These are phyloP conservation scores for Trichoderma aggressivum DNA, from an alignment of 2,329 filamentous ascomycete genomes.

Conservation along the genomic window DNA sequence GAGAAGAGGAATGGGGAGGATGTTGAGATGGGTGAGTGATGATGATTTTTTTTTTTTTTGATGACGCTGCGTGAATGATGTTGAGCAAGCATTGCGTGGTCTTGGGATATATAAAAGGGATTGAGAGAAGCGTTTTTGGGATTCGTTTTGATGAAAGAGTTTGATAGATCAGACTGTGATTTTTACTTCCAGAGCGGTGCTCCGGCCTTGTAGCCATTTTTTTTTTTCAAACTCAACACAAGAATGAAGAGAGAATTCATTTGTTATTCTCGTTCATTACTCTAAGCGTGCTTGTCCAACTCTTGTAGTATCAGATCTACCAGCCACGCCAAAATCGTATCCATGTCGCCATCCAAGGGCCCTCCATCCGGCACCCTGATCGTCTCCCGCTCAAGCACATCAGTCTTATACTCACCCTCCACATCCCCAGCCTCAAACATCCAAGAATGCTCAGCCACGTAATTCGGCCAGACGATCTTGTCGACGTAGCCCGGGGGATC, in stretches of 20 bases:
- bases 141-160: not conserved
- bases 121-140: not conserved
- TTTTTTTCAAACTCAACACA: not conserved
- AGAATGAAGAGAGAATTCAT: not conserved
- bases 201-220: not conserved
- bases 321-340: constrained; percentile 63
- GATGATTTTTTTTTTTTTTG: not conserved
- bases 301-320: constrained; percentile 57
- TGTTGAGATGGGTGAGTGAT: not conserved
- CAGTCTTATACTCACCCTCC: constrained; percentile 50
- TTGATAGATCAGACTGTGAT: not conserved
- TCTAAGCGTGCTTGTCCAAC: constrained; percentile 32
- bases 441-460: constrained; percentile 76
- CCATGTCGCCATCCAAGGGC: constrained; percentile 55
- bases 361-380: constrained; percentile 49
- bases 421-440: constrained; percentile 71
- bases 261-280: not conserved
- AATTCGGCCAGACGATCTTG: constrained; percentile 93
- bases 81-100: not conserved
- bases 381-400: constrained; percentile 41
- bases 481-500: constrained; percentile 95
- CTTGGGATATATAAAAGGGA: not conserved
- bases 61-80: not conserved
- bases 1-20: constrained; percentile 21
- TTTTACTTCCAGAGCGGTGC: not conserved